These are phyloP conservation scores for barley (Hordeum vulgare) DNA, from an alignment of 176 grass and related monocot genomes.

Conservation along the genomic window DNA sequence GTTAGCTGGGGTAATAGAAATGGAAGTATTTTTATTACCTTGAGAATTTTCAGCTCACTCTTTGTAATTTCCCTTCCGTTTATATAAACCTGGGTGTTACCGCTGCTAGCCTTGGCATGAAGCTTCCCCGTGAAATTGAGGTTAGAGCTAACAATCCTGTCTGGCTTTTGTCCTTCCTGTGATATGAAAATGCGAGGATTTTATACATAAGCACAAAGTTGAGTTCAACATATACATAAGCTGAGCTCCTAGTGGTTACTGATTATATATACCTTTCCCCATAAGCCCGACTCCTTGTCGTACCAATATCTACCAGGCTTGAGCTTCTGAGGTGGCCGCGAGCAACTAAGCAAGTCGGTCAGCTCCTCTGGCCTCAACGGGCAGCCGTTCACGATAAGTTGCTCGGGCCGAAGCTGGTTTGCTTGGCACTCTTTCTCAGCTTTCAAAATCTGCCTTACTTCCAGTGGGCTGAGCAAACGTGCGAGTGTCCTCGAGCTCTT, in stretches of 20 bases:
- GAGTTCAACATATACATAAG: not conserved
- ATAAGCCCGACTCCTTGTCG: slow-evolving; percentile 91
- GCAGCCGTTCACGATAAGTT: slow-evolving; percentile 65
- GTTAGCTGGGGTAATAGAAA: slow-evolving; percentile 20
- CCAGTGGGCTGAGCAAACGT: slow-evolving; percentile 64
- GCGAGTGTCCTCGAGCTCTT: slow-evolving; percentile 73
- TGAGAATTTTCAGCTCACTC: slow-evolving; percentile 69
- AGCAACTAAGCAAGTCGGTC: slow-evolving; percentile 75
- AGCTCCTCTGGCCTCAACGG: slow-evolving; percentile 70
- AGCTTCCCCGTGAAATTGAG: slow-evolving; percentile 88
- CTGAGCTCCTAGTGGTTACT: not conserved
- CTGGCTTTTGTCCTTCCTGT: slow-evolving; percentile 85
- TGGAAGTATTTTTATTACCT: slow-evolving; percentile 32
- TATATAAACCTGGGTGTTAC: slow-evolving; percentile 85
- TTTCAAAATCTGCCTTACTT: slow-evolving; percentile 95
- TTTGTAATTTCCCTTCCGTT: slow-evolving; percentile 95
- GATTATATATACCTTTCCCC: slow-evolving; percentile 67
- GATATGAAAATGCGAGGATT: not conserved
- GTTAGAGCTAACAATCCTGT: slow-evolving; percentile 76
- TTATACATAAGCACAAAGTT: slow-evolving; percentile 1
- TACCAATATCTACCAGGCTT: slow-evolving; percentile 96
- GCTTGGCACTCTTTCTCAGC: slow-evolving; percentile 92
- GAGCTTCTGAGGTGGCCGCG: slow-evolving; percentile 65
- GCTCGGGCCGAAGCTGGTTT: slow-evolving; percentile 87
- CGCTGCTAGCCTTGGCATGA: slow-evolving; percentile 71